These are phyloP conservation scores for Trichoderma afroharzianum DNA, from an alignment of 2,329 filamentous ascomycete genomes.

Conservation along the genomic window DNA sequence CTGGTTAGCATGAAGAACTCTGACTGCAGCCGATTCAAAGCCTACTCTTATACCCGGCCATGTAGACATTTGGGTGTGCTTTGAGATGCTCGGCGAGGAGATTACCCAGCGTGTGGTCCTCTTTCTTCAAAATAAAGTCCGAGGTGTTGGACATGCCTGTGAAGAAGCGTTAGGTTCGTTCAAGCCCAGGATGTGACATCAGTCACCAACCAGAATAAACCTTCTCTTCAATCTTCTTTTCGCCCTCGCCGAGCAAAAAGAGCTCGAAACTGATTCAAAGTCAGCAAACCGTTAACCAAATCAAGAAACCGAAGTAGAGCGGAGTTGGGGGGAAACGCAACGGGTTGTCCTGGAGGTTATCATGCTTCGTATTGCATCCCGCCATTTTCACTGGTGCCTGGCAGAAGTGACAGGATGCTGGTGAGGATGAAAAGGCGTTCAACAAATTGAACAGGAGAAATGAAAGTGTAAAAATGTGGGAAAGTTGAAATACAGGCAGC, in stretches of 20 bases:
- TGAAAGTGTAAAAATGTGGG: background rate
- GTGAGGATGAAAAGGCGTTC: background rate
- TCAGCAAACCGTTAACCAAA: constrained; percentile 23
- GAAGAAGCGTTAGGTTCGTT: constrained; percentile 1
- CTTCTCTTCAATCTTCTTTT: constrained; percentile 90
- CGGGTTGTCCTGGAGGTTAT: constrained; percentile 36
- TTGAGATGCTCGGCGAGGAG: constrained; percentile 82
- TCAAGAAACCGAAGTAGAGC: background rate
- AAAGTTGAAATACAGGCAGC: background rate
- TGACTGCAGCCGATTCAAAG: constrained; percentile 26
- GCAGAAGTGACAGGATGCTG: background rate
- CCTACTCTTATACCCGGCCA: constrained; percentile 87
- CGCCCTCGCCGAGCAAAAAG: constrained; percentile 79
- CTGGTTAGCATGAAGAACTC: constrained; percentile 25
- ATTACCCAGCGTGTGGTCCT: constrained; percentile 94
- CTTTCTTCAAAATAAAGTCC: constrained; percentile 92
- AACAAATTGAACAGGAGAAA: background rate
- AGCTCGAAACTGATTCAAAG: constrained; percentile 72
- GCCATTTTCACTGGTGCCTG: constrained; percentile 28
- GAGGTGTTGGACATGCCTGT: constrained; percentile 85
- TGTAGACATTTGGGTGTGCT: constrained; percentile 77
- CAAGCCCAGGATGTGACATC: background rate
- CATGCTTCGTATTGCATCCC: constrained; percentile 38
- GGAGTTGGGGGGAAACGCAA: constrained; percentile 28
- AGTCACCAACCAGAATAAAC: constrained; percentile 74